Evolutionary conservation across 2,329 filamentous ascomycete genomes (phyloP).

Genomic region (Sporothrix phasma): DNA sequence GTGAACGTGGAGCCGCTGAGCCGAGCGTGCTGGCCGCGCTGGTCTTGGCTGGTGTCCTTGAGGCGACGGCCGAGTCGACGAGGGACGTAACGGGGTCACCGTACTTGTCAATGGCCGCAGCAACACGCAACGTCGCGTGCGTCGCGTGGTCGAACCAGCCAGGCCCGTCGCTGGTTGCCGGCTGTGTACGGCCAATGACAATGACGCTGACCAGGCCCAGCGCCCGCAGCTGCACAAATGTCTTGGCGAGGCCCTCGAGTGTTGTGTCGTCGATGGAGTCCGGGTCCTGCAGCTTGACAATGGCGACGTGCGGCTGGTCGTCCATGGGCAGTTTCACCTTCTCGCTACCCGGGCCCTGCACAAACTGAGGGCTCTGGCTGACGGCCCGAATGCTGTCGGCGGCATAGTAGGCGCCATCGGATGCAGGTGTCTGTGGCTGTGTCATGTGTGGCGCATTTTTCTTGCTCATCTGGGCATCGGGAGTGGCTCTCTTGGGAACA

Average conservation of each 20-base stretch:
- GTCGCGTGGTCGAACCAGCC: slow-evolving; percentile 30
- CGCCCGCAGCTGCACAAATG: slow-evolving; percentile 70
- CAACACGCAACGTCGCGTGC: slow-evolving; percentile 62
- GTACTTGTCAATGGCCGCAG: slow-evolving; percentile 62
- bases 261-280: slow-evolving; percentile 59
- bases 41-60: slow-evolving; percentile 15
- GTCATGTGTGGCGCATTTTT: slow-evolving; percentile 15
- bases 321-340: slow-evolving; percentile 24
- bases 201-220: slow-evolving; percentile 76
- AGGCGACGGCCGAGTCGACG: slow-evolving; percentile 47
- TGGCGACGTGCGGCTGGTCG: slow-evolving; percentile 57
- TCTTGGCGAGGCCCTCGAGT: slow-evolving; percentile 67
- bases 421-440: slow-evolving; percentile 19
- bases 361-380: slow-evolving; percentile 28
- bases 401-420: slow-evolving; percentile 6
- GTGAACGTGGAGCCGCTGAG: slow-evolving; percentile 25
- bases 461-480: slow-evolving; percentile 7
- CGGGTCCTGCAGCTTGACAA: slow-evolving; percentile 73
- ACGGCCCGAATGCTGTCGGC: slow-evolving; percentile 24
- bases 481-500: slow-evolving; percentile 24
- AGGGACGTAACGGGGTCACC: slow-evolving; percentile 58
- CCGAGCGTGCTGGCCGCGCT: slow-evolving; percentile 7
- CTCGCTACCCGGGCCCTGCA: slow-evolving; percentile 25
- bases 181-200: slow-evolving; percentile 57
- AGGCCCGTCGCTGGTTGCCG: slow-evolving; percentile 29